Percentiles rank a stretch among this genome's conserved stretches.
These are phyloP conservation scores for Fraxinus baroniana DNA, from an alignment of 305 asterid genomes.

Conservation along the genomic window DNA sequence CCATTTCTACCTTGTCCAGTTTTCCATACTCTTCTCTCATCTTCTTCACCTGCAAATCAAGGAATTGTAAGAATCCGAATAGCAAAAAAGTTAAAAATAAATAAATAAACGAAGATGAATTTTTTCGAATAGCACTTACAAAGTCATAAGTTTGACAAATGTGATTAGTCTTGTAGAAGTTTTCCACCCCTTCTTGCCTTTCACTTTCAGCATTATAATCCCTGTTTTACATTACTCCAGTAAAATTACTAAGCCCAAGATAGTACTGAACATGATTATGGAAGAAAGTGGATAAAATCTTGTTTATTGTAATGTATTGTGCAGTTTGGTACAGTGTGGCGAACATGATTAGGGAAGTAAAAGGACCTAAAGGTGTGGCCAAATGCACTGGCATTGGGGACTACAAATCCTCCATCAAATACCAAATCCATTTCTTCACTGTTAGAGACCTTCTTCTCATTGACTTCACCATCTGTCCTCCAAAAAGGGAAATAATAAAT, in stretches of 20 bases:
- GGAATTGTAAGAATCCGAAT: neutral
- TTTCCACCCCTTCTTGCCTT: slow-evolving; percentile 35
- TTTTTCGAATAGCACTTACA: slow-evolving; percentile 26
- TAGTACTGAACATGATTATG: neutral
- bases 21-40: slow-evolving; percentile 41
- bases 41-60: slow-evolving; percentile 35
- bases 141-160: slow-evolving; percentile 49
- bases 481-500: neutral
- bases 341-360: neutral
- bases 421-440: slow-evolving; percentile 7
- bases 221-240: slow-evolving; percentile 24
- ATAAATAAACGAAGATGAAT: neutral
- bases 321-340: neutral
- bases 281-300: neutral
- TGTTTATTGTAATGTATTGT: neutral
- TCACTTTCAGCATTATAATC: slow-evolving; percentile 39
- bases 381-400: slow-evolving; percentile 42
- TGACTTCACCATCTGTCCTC: neutral
- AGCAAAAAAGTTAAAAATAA: neutral
- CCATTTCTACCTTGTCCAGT: slow-evolving; percentile 45
- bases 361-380: slow-evolving; percentile 50
- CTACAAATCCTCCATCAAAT: slow-evolving; percentile 32
- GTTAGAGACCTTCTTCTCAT: neutral
- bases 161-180: slow-evolving; percentile 46
- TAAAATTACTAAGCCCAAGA: neutral